A percentile compares a stretch with the other conserved stretches of the same genome.
Conservation (phyloP, 1,284 basidiomycete genomes). For the Ceratobasidium sp. region DNA sequence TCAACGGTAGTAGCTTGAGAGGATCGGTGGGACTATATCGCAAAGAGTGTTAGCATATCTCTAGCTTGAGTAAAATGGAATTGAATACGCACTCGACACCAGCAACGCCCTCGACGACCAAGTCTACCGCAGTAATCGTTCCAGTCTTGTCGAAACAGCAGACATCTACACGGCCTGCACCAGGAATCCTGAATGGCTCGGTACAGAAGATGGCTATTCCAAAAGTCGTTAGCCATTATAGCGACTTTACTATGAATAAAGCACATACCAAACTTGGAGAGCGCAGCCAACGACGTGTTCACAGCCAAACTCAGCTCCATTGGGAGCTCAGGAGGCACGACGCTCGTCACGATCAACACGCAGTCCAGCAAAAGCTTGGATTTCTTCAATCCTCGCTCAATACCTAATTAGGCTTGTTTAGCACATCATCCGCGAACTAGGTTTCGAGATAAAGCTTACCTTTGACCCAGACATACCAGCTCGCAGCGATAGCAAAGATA, state of each 20-base stretch:
- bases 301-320: slow-evolving; percentile 97
- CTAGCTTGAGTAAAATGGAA: background rate
- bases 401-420: slow-evolving; percentile 63
- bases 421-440: background rate
- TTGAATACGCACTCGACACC: slow-evolving; percentile 78
- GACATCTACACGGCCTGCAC: slow-evolving; percentile 91
- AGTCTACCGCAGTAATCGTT: slow-evolving; percentile 93
- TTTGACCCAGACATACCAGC: slow-evolving; percentile 96
- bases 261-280: slow-evolving; percentile 85
- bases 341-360: slow-evolving; percentile 93
- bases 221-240: slow-evolving; percentile 22
- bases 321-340: slow-evolving; percentile 94
- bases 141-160: slow-evolving; percentile 99
- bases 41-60: background rate
- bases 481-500: slow-evolving; percentile 95
- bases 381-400: slow-evolving; percentile 91
- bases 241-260: background rate
- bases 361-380: slow-evolving; percentile 93
- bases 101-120: slow-evolving; percentile 93
- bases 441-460: slow-evolving; percentile 63
- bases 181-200: slow-evolving; percentile 96
- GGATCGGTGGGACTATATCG: slow-evolving; percentile 67
- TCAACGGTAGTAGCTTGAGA: slow-evolving; percentile 81
- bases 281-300: slow-evolving; percentile 91
- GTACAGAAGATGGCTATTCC: slow-evolving; percentile 92